Conservation (phyloP, 2,329 filamentous ascomycete genomes). For the Alternaria conjuncta region DNA sequence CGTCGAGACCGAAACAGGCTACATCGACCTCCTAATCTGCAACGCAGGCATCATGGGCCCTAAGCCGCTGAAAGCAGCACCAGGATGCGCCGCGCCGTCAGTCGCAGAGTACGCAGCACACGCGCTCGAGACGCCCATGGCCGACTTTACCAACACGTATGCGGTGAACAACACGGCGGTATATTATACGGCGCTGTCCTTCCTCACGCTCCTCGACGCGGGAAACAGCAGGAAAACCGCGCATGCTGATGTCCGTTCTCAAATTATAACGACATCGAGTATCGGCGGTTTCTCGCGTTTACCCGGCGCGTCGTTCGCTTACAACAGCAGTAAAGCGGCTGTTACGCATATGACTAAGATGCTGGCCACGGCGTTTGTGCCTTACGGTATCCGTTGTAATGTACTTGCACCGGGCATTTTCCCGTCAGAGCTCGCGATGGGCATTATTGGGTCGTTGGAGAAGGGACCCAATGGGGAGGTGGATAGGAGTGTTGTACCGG, state of each 20-base stretch:
- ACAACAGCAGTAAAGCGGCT: conserved; percentile 52
- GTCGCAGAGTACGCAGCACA: conserved; percentile 25
- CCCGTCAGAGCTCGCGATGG: conserved; percentile 25
- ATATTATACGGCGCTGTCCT: conserved; percentile 52
- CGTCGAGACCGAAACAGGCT: conserved; percentile 17
- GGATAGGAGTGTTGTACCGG: conserved; percentile 48
- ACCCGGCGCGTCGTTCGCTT: conserved; percentile 20
- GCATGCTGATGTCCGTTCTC: conserved; percentile 17
- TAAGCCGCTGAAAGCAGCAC: conserved; percentile 18
- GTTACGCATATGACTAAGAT: conserved; percentile 58
- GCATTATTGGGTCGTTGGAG: conserved; percentile 10
- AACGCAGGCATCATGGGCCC: conserved; percentile 35
- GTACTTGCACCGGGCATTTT: conserved; percentile 56
- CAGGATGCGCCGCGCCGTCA: conserved; percentile 13
- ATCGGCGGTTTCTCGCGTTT: conserved; percentile 11
- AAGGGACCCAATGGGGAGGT: conserved; percentile 1
- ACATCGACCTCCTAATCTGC: conserved; percentile 31
- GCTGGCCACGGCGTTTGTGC: conserved; percentile 52
- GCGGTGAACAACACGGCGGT: conserved; percentile 51
- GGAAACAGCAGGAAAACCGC: conserved; percentile 40
- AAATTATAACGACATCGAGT: conserved; percentile 29
- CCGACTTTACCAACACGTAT: conserved; percentile 44
- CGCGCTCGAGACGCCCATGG: conserved; percentile 24
- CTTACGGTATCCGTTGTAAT: conserved; percentile 57
- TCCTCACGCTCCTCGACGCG: conserved; percentile 51